These are phyloP conservation scores for Syncephalis plumigaleata DNA, from an alignment of 371 early-diverging fungal genomes.

Conservation along the genomic window DNA sequence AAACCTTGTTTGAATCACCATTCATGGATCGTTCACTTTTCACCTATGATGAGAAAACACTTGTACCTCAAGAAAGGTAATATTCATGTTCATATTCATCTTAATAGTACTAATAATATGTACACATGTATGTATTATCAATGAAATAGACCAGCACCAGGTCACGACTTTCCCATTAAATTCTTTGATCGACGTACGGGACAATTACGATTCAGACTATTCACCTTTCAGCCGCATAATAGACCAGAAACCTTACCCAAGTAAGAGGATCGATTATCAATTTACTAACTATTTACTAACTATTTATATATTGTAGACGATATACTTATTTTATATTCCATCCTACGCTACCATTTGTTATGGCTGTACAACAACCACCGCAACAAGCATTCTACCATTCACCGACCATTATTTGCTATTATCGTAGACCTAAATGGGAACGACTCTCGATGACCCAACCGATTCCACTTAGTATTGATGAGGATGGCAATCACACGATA, in stretches of 20 bases:
- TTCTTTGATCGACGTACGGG: slow-evolving; percentile 30
- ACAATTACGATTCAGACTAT: slow-evolving; percentile 25
- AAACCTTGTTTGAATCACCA: slow-evolving; percentile 32
- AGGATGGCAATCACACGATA: too few relatives aligned
- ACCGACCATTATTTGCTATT: too few relatives aligned
- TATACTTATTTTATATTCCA: slow-evolving; percentile 32
- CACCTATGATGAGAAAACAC: slow-evolving; percentile 36
- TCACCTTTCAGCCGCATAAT: slow-evolving; percentile 15
- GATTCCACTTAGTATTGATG: too few relatives aligned
- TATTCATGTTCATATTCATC: background rate
- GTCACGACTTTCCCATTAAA: slow-evolving; percentile 29
- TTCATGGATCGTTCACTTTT: slow-evolving; percentile 34
- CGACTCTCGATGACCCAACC: too few relatives aligned
- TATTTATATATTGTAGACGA: too few relatives aligned
- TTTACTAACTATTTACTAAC: background rate
- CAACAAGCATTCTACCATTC: slow-evolving; percentile 1
- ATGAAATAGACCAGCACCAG: slow-evolving; percentile 16
- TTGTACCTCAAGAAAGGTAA: slow-evolving; percentile 30
- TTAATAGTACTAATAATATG: background rate
- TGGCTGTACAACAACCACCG: slow-evolving; percentile 12
- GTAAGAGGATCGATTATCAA: slow-evolving; percentile 3
- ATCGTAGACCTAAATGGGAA: too few relatives aligned
- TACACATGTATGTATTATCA: background rate
- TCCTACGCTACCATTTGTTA: slow-evolving; percentile 34
- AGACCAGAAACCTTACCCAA: background rate